Conservation (phyloP, 768 basidiomycete genomes). For the Kwoniella newhampshirensis region DNA sequence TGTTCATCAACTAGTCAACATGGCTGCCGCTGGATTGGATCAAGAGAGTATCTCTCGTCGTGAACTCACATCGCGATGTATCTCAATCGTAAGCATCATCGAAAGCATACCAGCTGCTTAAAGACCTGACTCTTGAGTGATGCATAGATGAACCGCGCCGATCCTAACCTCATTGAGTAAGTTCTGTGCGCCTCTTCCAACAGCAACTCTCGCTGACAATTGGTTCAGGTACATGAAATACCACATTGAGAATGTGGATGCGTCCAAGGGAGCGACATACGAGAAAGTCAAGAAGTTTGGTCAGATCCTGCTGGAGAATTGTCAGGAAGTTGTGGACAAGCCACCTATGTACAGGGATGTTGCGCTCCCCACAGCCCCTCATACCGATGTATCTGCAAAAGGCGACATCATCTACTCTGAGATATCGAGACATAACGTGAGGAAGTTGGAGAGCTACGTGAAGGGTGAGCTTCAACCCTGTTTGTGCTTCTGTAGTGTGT, state of each 20-base stretch:
- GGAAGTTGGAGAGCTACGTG: slow-evolving; percentile 94
- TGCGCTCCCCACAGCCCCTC: slow-evolving; percentile 96
- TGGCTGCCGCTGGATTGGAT: slow-evolving; percentile 32
- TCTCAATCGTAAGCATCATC: slow-evolving; percentile 62
- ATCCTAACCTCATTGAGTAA: slow-evolving; percentile 68
- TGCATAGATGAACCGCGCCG: slow-evolving; percentile 85
- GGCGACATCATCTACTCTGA: slow-evolving; percentile 95
- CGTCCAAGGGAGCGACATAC: slow-evolving; percentile 80
- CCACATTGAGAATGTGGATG: slow-evolving; percentile 78
- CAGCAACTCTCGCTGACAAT: background rate
- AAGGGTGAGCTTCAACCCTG: slow-evolving; percentile 35
- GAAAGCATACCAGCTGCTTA: background rate
- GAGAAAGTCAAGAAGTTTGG: slow-evolving; percentile 95
- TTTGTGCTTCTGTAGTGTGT: background rate
- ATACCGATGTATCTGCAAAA: slow-evolving; percentile 86
- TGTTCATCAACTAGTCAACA: slow-evolving; percentile 9
- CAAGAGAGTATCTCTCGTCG: slow-evolving; percentile 44
- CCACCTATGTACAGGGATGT: slow-evolving; percentile 55
- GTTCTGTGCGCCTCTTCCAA: slow-evolving; percentile 14
- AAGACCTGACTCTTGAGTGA: background rate
- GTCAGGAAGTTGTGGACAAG: slow-evolving; percentile 47
- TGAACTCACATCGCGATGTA: slow-evolving; percentile 80
- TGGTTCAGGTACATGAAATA: slow-evolving; percentile 83
- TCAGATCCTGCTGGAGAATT: slow-evolving; percentile 88
- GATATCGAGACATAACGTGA: slow-evolving; percentile 90